A percentile compares a stretch with the other conserved stretches of the same genome.
Conservation (phyloP, 108 stramenopile species). For the Nitzschia putrida region DNA sequence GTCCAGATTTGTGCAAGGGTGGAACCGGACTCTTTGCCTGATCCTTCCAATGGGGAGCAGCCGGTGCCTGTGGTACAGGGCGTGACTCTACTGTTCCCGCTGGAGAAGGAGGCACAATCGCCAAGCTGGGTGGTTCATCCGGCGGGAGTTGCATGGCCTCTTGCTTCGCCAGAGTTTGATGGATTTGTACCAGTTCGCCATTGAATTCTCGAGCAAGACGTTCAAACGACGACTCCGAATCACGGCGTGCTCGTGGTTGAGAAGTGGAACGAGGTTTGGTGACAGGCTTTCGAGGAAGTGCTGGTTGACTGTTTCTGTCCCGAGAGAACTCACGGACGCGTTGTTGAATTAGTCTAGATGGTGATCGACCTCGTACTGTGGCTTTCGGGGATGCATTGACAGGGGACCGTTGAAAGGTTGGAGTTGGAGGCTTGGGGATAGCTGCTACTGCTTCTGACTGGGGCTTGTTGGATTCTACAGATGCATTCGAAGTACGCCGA, state of each 20-base stretch:
- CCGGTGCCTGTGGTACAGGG: neutral
- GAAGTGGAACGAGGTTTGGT: conserved; percentile 7
- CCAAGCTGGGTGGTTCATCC: too few species aligned
- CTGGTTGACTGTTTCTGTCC: neutral
- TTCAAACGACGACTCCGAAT: conserved; percentile 7
- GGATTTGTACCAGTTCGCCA: neutral
- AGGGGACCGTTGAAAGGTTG: too few species aligned
- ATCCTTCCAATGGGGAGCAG: neutral
- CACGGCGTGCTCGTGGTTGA: neutral
- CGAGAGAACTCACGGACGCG: conserved; percentile 22
- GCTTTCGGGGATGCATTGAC: neutral
- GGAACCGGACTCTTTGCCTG: neutral
- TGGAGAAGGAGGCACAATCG: neutral
- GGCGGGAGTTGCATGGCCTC: too few species aligned
- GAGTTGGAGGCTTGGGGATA: too few species aligned
- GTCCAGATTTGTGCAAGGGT: neutral
- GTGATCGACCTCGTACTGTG: conserved; percentile 1
- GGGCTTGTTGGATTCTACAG: too few species aligned
- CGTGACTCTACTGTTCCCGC: neutral
- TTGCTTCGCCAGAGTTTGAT: neutral
- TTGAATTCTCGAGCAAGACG: conserved; percentile 4
- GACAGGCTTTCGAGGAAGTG: neutral
- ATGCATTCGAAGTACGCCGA: too few species aligned
- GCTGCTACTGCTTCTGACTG: too few species aligned
- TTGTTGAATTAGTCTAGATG: conserved; percentile 25